phyloP scores from a whole-genome alignment of 257 asterid genomes.

The Rehmannia glutinosa region DNA sequence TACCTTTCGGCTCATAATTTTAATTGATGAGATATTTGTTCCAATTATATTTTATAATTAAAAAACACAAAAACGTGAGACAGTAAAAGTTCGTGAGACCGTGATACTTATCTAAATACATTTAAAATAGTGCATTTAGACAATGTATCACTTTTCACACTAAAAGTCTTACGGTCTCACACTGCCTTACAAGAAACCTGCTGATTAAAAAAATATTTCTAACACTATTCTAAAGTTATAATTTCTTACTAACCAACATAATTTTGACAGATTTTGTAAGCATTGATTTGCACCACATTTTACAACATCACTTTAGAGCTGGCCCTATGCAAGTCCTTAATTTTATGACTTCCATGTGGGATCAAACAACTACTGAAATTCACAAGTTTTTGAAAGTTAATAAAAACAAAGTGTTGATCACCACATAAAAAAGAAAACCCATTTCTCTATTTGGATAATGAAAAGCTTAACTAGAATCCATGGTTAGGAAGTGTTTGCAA shows the following conservation, averaged over 20 bases:
- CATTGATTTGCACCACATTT: background rate
- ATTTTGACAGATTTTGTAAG: background rate
- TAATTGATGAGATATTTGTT: background rate
- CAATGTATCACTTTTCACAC: no score
- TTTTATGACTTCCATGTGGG: background rate
- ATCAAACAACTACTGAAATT: background rate
- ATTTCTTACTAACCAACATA: background rate
- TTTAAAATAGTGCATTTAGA: no score
- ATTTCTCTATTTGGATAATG: background rate
- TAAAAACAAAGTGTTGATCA: background rate
- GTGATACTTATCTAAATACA: no score
- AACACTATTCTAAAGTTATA: background rate
- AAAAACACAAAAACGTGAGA: no score
- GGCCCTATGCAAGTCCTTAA: no score
- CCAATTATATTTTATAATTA: no score
- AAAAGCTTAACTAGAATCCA: background rate
- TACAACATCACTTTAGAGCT: background rate
- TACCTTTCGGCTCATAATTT: background rate
- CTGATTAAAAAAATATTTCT: no score
- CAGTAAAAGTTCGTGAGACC: no score
- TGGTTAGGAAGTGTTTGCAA: no score
- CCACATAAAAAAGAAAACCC: background rate
- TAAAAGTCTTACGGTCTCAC: no score
- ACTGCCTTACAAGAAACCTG: no score
- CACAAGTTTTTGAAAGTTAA: background rate